Evolutionary conservation across 148 eudicot species (phyloP), one percentile per base, ranked within the genome.

Genomic region (Rhododendron henanense): DNA sequence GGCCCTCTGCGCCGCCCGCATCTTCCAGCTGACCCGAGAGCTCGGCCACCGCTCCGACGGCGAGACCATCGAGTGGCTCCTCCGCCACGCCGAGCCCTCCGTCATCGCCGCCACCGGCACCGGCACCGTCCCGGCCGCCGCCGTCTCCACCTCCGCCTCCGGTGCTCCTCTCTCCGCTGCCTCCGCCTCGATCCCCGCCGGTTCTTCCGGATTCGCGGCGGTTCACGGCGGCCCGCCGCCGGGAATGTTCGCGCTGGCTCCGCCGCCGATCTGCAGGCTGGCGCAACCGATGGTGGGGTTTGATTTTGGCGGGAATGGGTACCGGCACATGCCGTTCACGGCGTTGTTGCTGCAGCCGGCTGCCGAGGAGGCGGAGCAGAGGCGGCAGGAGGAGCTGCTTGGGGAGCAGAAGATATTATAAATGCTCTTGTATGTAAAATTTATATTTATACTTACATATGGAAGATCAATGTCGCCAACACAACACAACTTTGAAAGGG

Each of bases 21-120:
- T 87, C 91, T 89, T 89, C 85, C 91, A 89, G 87, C 91, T 87
- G 47, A 89, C 91, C 15, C 89, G 91, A 13, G 91, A 89, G 85
- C 89, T 87, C 73, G 91, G 89, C 75, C 91, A 87, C 88, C 89
- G 91, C 21, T 82, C 91, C 44, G 91, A 89, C 84, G 91, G 91
- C 21, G 89, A 89, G 79, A 89, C 91, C 74, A 85, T 92, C 74
- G 92, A 90, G 90, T 92, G 94, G 94, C 92, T 92, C 73, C 91
- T 92, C 83, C 94, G 91, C 86, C 87, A 87, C 2, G 92, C 94
- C 50, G 92, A 92, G 88, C 92, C 90, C 1, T 87, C 92, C 16
- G 88, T 92, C 63, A 81, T 92, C 78, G 91, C 92, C 79, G 94
- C 94, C 67, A 90, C 92, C 31, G 92, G 91, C 10, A 61, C 88